These are phyloP conservation scores for Phialocephala sp. DNA, from an alignment of 2,329 filamentous ascomycete species.

Conservation along the genomic window DNA sequence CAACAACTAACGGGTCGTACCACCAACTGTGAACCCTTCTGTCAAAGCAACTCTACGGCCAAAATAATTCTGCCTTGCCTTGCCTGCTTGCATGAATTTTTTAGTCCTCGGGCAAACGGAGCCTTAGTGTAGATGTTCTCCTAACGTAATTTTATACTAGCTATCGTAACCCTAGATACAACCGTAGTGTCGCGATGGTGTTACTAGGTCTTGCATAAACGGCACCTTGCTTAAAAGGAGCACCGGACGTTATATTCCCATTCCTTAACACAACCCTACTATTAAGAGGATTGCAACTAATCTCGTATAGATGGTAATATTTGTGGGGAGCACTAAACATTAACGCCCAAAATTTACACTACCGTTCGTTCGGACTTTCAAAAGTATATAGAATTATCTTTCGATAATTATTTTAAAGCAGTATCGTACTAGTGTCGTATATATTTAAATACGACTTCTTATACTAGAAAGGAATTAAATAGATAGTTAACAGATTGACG, in stretches of 20 bases:
- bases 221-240: not conserved
- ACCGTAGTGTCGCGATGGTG: not conserved
- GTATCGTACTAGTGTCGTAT: too few species aligned
- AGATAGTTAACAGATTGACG: not conserved
- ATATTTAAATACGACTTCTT: too few species aligned
- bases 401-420: too few species aligned
- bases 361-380: too few species aligned
- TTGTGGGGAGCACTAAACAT: not conserved
- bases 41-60: constrained; percentile 17
- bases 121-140: constrained; percentile 18
- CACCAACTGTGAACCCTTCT: constrained; percentile 12
- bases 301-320: not conserved
- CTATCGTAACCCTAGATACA: constrained; percentile 13
- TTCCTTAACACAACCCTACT: not conserved
- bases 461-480: not conserved
- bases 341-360: too few species aligned
- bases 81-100: constrained; percentile 25
- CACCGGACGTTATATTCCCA: constrained; percentile 1
- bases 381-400: too few species aligned
- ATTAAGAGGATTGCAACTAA: not conserved
- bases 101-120: constrained; percentile 18
- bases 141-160: constrained; percentile 24
- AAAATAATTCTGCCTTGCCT: constrained; percentile 16
- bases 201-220: not conserved
- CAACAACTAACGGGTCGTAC: constrained; percentile 16